A percentile compares a stretch with the other conserved stretches of the same genome.
phyloP scores from a whole-genome alignment of 129 eudicot genomes.

The Smallanthus sonchifolius region DNA sequence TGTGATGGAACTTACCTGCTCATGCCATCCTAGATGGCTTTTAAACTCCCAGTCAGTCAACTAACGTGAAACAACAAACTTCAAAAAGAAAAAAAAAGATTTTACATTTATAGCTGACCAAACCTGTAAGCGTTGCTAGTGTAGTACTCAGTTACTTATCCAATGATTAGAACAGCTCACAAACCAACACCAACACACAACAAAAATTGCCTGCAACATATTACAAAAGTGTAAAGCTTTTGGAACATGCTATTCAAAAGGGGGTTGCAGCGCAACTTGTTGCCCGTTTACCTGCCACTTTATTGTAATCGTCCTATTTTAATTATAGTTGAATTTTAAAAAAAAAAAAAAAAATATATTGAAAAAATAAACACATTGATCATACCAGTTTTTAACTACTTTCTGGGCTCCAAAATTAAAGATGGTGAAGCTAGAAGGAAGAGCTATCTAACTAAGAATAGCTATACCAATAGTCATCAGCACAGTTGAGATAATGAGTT shows the following conservation, averaged over 20 bases:
- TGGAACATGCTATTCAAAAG: background rate
- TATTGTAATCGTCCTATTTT: no score
- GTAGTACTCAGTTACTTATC: constrained; percentile 79
- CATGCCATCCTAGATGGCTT: constrained; percentile 95
- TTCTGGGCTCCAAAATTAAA: constrained; percentile 80
- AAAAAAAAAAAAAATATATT: no score
- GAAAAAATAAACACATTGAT: background rate
- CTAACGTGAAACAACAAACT: constrained; percentile 66
- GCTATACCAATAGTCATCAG: constrained; percentile 78
- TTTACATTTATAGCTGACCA: no score
- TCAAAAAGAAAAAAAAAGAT: no score
- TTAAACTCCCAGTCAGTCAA: constrained; percentile 97
- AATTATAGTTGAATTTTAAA: no score
- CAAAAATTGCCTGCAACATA: constrained; percentile 61
- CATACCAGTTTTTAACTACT: constrained; percentile 73
- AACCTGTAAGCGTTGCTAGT: constrained; percentile 93
- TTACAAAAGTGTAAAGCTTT: constrained; percentile 15
- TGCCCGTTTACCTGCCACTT: no score
- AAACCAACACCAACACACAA: constrained; percentile 83
- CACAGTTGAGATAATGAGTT: constrained; percentile 73
- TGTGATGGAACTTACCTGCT: constrained; percentile 56
- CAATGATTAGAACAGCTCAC: constrained; percentile 87
- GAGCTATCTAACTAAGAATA: constrained; percentile 61
- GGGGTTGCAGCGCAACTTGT: no score
- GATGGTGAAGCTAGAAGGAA: constrained; percentile 81